Percentiles rank a stretch among this genome's conserved stretches.
phyloP scores from a whole-genome alignment of 768 basidiomycete genomes.

The Asterophora lycoperdoides region DNA sequence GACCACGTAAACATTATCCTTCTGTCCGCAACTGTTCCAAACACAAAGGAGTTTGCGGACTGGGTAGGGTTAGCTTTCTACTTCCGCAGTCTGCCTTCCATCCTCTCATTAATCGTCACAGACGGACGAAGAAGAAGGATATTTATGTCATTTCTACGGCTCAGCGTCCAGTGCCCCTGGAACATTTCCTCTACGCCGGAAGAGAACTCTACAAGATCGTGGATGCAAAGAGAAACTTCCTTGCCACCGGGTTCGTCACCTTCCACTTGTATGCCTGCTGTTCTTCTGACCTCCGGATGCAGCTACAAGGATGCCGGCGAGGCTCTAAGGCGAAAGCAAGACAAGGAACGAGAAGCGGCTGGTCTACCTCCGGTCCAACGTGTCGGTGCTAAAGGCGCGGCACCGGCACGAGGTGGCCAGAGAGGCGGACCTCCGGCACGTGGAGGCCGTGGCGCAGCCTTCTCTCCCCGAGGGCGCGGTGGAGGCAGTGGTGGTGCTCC shows the following conservation, averaged over 20 bases:
- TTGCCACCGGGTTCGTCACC: slow-evolving; percentile 59
- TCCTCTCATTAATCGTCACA: slow-evolving; percentile 28
- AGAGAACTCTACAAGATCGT: slow-evolving; percentile 92
- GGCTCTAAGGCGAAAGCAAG: slow-evolving; percentile 88
- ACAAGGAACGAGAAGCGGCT: slow-evolving; percentile 95
- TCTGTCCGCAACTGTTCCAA: slow-evolving; percentile 95
- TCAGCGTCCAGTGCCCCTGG: slow-evolving; percentile 93
- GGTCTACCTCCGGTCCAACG: slow-evolving; percentile 84
- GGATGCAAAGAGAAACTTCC: slow-evolving; percentile 70
- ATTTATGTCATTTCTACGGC: slow-evolving; percentile 98
- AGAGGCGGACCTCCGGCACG: slow-evolving; percentile 40
- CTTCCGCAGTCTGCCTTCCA: neutral
- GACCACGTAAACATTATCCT: slow-evolving; percentile 98
- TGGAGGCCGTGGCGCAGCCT: slow-evolving; percentile 36
- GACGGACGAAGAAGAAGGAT: slow-evolving; percentile 98
- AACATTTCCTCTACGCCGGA: slow-evolving; percentile 96
- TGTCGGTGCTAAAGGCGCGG: slow-evolving; percentile 74
- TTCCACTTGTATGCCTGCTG: neutral
- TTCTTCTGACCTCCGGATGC: slow-evolving; percentile 2
- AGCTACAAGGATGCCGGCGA: slow-evolving; percentile 92
- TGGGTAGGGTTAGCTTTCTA: slow-evolving; percentile 86
- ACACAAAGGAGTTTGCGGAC: slow-evolving; percentile 96
- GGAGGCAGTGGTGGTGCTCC: slow-evolving; percentile 42
- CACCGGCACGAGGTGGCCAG: slow-evolving; percentile 52
- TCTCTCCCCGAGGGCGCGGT: slow-evolving; percentile 34